These are phyloP conservation scores for Chenopodium formosanum DNA, from an alignment of 148 eudicot genomes.

Conservation along the genomic window DNA sequence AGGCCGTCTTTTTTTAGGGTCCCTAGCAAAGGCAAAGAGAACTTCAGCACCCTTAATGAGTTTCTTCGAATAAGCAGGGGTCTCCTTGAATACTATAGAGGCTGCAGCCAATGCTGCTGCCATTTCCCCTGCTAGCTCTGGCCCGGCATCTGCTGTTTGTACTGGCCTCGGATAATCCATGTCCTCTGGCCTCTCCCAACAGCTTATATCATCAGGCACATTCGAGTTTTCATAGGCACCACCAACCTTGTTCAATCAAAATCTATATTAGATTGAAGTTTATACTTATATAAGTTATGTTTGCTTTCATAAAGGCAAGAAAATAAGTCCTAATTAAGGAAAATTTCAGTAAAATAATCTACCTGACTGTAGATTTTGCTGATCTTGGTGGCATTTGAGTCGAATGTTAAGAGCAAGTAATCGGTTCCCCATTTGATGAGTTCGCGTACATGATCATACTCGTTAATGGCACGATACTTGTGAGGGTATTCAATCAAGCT, in stretches of 20 bases:
- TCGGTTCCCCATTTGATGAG: conserved; percentile 66
- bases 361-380: conserved; percentile 51
- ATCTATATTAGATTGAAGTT: background rate
- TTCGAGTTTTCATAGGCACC: conserved; percentile 37
- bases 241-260: conserved; percentile 46
- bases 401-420: conserved; percentile 56
- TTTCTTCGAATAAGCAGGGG: conserved; percentile 39
- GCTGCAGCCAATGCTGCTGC: conserved; percentile 79
- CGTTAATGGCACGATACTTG: conserved; percentile 46
- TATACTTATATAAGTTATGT: too few relatives aligned
- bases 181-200: conserved; percentile 80
- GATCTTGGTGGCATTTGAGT: conserved; percentile 34
- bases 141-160: conserved; percentile 40
- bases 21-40: conserved; percentile 55
- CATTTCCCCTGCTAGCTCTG: conserved; percentile 73
- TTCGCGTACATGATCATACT: conserved; percentile 47
- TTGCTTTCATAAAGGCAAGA: too few relatives aligned
- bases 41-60: conserved; percentile 52
- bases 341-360: background rate
- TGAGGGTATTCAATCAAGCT: conserved; percentile 52
- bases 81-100: conserved; percentile 63
- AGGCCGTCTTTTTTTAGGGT: conserved; percentile 27
- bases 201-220: conserved; percentile 49
- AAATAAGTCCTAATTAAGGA: background rate
- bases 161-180: conserved; percentile 60